These are phyloP conservation scores for Hirsutella minnesotensis DNA, from an alignment of 2,329 filamentous ascomycete species.

Conservation along the genomic window DNA sequence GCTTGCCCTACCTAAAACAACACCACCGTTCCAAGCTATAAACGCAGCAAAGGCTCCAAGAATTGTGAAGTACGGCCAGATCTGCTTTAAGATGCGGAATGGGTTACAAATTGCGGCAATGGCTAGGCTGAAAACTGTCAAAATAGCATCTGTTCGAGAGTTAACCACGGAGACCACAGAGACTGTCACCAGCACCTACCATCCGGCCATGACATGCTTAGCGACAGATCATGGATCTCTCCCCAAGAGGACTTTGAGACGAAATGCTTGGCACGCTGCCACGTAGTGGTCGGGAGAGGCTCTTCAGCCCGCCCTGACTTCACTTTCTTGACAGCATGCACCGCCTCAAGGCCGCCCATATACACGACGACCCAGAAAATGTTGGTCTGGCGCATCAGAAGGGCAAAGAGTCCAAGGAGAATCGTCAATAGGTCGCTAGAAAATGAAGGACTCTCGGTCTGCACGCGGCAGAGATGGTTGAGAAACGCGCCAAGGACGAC, in stretches of 20 bases:
- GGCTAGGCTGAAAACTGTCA: conserved; percentile 51
- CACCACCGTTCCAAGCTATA: conserved; percentile 76
- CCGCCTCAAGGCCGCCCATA: conserved; percentile 49
- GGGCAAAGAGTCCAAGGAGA: conserved; percentile 48
- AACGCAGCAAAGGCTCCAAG: conserved; percentile 61
- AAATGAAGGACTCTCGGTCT: conserved; percentile 17
- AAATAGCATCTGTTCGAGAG: conserved; percentile 32
- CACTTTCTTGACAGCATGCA: conserved; percentile 37
- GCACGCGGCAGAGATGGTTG: conserved; percentile 36
- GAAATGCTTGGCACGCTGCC: conserved; percentile 25
- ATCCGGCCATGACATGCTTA: conserved; percentile 34
- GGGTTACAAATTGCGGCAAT: conserved; percentile 44
- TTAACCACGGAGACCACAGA: too few relatives aligned
- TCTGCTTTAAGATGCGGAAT: conserved; percentile 27
- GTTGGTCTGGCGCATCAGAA: conserved; percentile 86
- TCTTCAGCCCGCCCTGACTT: conserved; percentile 17
- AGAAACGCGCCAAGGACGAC: conserved; percentile 61
- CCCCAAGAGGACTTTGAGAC: conserved; percentile 34
- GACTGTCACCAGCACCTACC: too few relatives aligned
- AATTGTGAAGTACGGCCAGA: conserved; percentile 51
- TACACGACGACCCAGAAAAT: conserved; percentile 88
- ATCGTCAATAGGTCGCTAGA: conserved; percentile 33
- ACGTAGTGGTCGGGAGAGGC: conserved; percentile 18
- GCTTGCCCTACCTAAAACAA: conserved; percentile 63
- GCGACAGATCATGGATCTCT: conserved; percentile 41